Base-by-base conservation (phyloP, 176 grass and related monocot genomes). In the Juncus effusus region DNA sequence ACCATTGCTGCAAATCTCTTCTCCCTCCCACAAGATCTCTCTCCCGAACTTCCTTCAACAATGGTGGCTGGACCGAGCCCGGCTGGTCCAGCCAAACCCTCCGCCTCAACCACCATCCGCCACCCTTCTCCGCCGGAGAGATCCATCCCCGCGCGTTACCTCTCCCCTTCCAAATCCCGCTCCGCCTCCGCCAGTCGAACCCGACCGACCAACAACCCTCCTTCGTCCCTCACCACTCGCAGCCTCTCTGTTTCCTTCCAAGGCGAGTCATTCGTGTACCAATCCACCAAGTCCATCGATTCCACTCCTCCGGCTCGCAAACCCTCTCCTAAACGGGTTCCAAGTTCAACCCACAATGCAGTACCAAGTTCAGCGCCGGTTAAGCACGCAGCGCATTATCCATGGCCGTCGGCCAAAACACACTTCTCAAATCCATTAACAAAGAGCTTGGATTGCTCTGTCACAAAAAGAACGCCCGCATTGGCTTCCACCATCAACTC, bases 171-270 rank as follows among this genome's bases (percentile, higher is more conserved):
- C n/a, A 49, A 36, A 50, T 45, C 49, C 64, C 84, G 87, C 36
- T 91, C 91, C 10, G 65, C 78, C 8, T 96, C 91, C 54, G 87
- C 87, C 74, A 81, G 84, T 75, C 60, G 87, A 3, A 68, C 81
- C 38, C 76, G 85, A 15, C 79, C 74, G 0, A 4, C 65, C 36
- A 49, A 51, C 72, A 69, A 78, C 61, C 75, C 56, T 13, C 61
- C 73, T 13, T 81, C 76, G 60, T 64, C 77, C 47, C 84, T 83
- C 60, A 99, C 88, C 10, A 89, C 89, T 4, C 77, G 95, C 50
- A 99, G 95, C 75, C 85, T 99, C 64, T 99, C 95, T 12, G 95
- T 99, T 13, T 90, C 95, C 60, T 99, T 99, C 80, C 95, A 99
- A 86, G 95, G 95, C 52, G 74, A 87, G 3, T 90, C 89, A 72